A percentile compares a stretch with the other conserved stretches of the same genome.
phyloP scores from a whole-genome alignment of 2,329 filamentous ascomycete genomes.

The Beauveria pseudobassiana region DNA sequence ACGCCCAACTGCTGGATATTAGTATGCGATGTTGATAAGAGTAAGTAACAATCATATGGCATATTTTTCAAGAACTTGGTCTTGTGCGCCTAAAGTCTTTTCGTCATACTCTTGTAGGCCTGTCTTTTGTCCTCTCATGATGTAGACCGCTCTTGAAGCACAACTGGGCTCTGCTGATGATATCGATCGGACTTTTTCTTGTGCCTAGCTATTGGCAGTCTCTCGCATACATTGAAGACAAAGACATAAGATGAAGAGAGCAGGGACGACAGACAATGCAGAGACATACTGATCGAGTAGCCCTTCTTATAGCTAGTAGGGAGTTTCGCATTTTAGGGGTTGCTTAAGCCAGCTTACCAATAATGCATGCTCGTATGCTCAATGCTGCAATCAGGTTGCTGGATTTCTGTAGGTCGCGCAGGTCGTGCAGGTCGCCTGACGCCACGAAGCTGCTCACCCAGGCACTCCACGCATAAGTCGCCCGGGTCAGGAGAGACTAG shows the following conservation, averaged over 20 bases:
- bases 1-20: not conserved
- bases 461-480: constrained; percentile 5
- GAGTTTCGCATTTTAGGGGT: not conserved
- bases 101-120: not conserved
- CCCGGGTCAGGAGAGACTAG: not conserved
- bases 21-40: not conserved
- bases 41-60: not conserved
- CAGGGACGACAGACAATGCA: not conserved
- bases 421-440: not conserved
- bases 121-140: not conserved
- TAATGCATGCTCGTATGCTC: not conserved
- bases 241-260: not conserved
- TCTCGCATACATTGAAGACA: not conserved
- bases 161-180: not conserved
- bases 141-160: not conserved
- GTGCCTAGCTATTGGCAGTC: not conserved
- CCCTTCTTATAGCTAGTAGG: not conserved
- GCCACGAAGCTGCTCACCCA: not conserved
- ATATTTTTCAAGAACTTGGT: not conserved
- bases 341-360: not conserved
- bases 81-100: not conserved
- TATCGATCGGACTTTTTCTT: not conserved
- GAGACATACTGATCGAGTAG: not conserved
- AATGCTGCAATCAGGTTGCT: not conserved
- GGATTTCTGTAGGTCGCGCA: not conserved